Evolutionary conservation across 495 filamentous ascomycete genomes (phyloP).

Genomic region (Xylaria castorea): DNA sequence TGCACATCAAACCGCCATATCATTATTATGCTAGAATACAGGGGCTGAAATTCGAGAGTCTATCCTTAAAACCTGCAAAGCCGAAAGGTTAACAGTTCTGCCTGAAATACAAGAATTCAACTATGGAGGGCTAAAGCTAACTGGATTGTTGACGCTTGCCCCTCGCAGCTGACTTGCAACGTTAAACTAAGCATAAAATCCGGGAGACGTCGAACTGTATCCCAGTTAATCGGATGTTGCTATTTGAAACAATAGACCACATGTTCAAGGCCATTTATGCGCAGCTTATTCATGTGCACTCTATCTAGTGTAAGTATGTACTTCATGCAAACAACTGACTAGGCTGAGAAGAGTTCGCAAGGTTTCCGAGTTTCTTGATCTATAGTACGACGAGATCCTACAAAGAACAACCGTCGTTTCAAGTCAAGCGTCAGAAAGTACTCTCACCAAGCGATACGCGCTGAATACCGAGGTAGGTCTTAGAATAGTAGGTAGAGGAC

Average conservation of each 20-base stretch:
- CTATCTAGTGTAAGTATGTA: not conserved
- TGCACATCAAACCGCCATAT: constrained; percentile 4
- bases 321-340: not conserved
- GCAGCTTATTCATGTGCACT: not conserved
- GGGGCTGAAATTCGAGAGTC: not conserved
- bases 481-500: not conserved
- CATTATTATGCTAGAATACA: not conserved
- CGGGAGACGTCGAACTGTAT: not conserved
- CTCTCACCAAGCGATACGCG: not conserved
- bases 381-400: not conserved
- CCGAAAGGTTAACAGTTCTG: not conserved
- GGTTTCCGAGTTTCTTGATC: not conserved
- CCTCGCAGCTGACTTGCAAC: not conserved
- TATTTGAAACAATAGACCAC: not conserved
- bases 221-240: not conserved
- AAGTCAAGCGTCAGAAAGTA: not conserved
- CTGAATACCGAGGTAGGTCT: not conserved
- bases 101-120: not conserved
- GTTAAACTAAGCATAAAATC: not conserved
- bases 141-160: not conserved
- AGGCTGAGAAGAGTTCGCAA: not conserved
- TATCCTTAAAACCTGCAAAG: not conserved
- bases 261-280: not conserved
- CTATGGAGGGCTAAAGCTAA: not conserved
- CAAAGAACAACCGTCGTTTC: constrained; percentile 4